Evolutionary conservation across 192 early-diverging fungal genomes (phyloP), one percentile per base, ranked within the genome.

Genomic region (Pilaira anomala): DNA sequence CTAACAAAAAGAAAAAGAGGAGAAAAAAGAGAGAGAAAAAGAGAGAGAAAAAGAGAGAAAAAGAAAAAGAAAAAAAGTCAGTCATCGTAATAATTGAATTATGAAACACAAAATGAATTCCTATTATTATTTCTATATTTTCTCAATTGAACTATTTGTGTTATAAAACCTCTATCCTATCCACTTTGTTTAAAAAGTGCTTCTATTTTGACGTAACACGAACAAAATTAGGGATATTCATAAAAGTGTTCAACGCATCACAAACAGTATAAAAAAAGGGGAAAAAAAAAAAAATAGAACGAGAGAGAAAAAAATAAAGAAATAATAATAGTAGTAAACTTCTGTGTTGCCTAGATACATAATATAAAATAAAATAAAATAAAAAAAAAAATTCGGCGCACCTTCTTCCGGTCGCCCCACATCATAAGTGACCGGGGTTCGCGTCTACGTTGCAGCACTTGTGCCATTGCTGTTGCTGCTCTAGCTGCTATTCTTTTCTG

Each of bases 321-420:
- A 36, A 9, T 9, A 36, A 36, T 36, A 36, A 36, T 36, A 36
- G 11, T 36, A 36, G 33, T 36, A 36, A n/a, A n/a, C n/a, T n/a
- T n/a, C 33, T 3, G 1, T 36, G 33, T 36, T 36, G 33, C 33
- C 4, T 36, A 36, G 11, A 9, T 19, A 46, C 9, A 46, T n/a
- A 14, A 46, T 19, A 46, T 4, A 19, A 3, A 45, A 12, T 16
- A 14, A 2, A 46, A 46, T 11, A 46, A 46, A 58, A 33, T 33
- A 36, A 29, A 42, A 42, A 58, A 58, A 58, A 41, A 42, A 58
- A 58, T 7, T 41, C 55, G 55, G 55, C 55, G 55, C 30, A 63
- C 61, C 61, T 63, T 63, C 48, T 49, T 63, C 33, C 61, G 61
- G 49, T 63, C 61, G 49, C 61, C 61, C 61, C 61, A 63, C 21